Percentiles rank a stretch among this genome's conserved stretches.
These are phyloP conservation scores for Pestalotiopsis sp. DNA, from an alignment of 2,329 filamentous ascomycete species.

Conservation along the genomic window DNA sequence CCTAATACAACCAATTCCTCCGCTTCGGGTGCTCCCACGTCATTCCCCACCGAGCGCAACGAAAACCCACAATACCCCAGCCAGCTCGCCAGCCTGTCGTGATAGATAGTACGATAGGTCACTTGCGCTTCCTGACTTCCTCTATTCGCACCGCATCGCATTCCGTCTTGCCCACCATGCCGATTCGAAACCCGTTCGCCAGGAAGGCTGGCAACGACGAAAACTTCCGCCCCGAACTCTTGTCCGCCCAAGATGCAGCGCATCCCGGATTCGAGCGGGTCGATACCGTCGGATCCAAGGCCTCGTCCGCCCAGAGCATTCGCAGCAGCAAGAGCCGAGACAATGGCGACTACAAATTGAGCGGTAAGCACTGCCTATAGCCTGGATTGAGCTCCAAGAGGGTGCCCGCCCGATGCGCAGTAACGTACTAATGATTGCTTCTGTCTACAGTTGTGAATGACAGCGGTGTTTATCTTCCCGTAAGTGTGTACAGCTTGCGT, in stretches of 20 bases:
- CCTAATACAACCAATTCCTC: not conserved
- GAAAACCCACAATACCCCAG: not conserved
- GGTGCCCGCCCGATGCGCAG: constrained; percentile 10
- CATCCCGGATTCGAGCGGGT: constrained; percentile 60
- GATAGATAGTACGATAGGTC: not conserved
- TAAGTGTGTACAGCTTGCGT: constrained; percentile 45
- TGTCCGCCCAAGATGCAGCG: constrained; percentile 38
- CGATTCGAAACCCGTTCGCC: constrained; percentile 72
- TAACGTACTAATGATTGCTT: constrained; percentile 16
- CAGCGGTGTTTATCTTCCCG: constrained; percentile 90
- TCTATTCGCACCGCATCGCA: not conserved
- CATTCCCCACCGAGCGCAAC: not conserved
- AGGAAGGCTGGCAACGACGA: constrained; percentile 61
- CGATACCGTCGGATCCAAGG: constrained; percentile 62
- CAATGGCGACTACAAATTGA: constrained; percentile 76
- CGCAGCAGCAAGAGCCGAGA: constrained; percentile 61
- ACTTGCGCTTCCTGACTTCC: not conserved
- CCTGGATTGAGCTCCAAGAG: not conserved
- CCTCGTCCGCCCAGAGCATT: constrained; percentile 62
- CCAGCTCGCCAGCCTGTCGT: too few species aligned
- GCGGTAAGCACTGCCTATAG: constrained; percentile 55
- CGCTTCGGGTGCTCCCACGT: not conserved
- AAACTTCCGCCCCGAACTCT: constrained; percentile 43
- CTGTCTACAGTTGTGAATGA: constrained; percentile 81
- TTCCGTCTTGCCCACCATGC: constrained; percentile 47